Base-by-base conservation (phyloP, 1,284 basidiomycete genomes). In the Cutaneotrichosporon sp. region DNA sequence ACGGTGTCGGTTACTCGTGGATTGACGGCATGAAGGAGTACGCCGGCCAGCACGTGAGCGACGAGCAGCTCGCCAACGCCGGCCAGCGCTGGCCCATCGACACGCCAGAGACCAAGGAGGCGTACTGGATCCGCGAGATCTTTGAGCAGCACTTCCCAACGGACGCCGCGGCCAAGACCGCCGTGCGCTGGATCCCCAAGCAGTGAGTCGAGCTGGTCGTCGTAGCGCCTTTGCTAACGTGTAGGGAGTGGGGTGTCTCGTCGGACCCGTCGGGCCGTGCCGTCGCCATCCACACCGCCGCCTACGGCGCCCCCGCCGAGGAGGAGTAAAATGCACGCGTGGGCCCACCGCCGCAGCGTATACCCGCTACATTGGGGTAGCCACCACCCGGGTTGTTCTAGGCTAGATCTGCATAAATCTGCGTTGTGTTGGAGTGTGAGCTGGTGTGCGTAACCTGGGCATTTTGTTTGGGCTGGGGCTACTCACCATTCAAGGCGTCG, bases 1-100 rank as follows among this genome's bases (percentile, higher is more conserved):
- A 99, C 72, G 96, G 96, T 56, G 96, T 99, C 53, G 96, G 96
- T 23, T 98, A 98, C 78, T 96, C 90, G 42, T 98, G 96, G 96
- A 99, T 99, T 69, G 96, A 99, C 69, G 92, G 93, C 46, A 90
- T 99, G 61, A 98, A 98, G 78, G 86, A 86, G 50, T 84, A 97
- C 67, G 87, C 96, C 8, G 85, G 81, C 38, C 65, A 79, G 5
- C 72, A 79, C 46, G 82, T 98, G 48, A 84, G 88, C 14, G 92
- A 98, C 72, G 88, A 88, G 53, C 81, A 81, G 54, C 88, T 97
- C 65, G 82, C 82, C 21, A 82, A 85, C 66, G 81, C 87, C 20
- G 79, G 80, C 7, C 81, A 88, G 68, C 82, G 90, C 55, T 98
- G 87, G 84, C 77, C 87, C 7, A 74, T 81, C 52, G 87, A 87